Evolutionary conservation across 192 early-diverging fungal genomes (phyloP).

Genomic region (Phycomyces nitens): DNA sequence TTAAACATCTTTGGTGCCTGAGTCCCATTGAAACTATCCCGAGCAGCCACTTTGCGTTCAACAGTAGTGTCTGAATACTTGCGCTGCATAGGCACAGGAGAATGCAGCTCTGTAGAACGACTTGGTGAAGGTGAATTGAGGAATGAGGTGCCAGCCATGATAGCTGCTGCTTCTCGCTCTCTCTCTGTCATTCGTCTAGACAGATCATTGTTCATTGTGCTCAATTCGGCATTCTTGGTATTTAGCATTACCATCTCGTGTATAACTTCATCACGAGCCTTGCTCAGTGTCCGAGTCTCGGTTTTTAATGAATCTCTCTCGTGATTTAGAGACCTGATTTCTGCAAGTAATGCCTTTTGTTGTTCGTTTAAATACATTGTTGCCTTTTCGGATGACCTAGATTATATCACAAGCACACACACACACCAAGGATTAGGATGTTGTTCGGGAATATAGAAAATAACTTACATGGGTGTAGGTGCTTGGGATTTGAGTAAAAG

Average conservation of each 20-base stretch:
- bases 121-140: slow-evolving; percentile 24
- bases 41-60: slow-evolving; percentile 21
- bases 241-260: slow-evolving; percentile 51
- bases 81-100: slow-evolving; percentile 11
- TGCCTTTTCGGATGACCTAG: neutral
- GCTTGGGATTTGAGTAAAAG: neutral
- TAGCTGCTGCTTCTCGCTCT: slow-evolving; percentile 35
- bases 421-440: slow-evolving; percentile 4
- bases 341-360: slow-evolving; percentile 43
- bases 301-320: slow-evolving; percentile 43
- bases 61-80: slow-evolving; percentile 25
- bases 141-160: slow-evolving; percentile 39
- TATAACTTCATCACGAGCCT: slow-evolving; percentile 46
- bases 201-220: slow-evolving; percentile 54
- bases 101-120: slow-evolving; percentile 17
- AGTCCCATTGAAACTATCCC: slow-evolving; percentile 37
- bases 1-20: slow-evolving; percentile 51
- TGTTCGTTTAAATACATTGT: slow-evolving; percentile 34
- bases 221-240: slow-evolving; percentile 51
- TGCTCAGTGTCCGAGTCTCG: slow-evolving; percentile 38
- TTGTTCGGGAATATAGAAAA: too few species aligned
- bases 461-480: neutral
- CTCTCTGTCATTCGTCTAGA: slow-evolving; percentile 36
- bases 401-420: neutral
- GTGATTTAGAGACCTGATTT: slow-evolving; percentile 42